Percentiles rank a stretch among this genome's conserved stretches.
phyloP scores from a whole-genome alignment of 257 asterid genomes.

The Solanum tacnaense region DNA sequence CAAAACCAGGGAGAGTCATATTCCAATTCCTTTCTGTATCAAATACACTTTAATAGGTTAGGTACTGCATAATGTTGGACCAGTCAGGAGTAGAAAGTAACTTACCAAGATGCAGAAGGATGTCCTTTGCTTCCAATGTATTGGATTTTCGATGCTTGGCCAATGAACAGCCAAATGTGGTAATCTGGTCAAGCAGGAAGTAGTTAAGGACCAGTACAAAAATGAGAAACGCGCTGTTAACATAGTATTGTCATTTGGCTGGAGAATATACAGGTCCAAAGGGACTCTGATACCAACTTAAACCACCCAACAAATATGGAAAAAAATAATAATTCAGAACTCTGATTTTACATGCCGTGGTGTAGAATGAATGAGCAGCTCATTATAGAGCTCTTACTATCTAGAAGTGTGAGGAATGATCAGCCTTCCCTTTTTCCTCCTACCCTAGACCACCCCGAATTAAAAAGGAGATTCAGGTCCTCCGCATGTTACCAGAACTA shows the following conservation, averaged over 20 bases:
- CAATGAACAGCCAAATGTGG: slow-evolving; percentile 75
- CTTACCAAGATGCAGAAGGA: slow-evolving; percentile 82
- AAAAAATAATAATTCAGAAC: not conserved
- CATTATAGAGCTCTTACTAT: not conserved
- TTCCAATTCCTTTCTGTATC: slow-evolving; percentile 85
- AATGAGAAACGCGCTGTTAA: not conserved
- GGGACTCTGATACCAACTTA: not conserved
- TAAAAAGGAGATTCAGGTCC: not conserved
- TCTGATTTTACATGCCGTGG: not conserved
- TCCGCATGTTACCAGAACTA: not conserved
- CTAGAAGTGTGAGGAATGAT: not conserved
- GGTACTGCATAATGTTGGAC: not conserved
- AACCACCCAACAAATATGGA: not conserved
- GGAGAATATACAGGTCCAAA: not conserved
- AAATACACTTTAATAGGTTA: slow-evolving; percentile 12
- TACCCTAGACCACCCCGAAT: not conserved
- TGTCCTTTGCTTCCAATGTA: slow-evolving; percentile 84
- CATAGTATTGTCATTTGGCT: not conserved
- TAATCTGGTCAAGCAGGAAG: slow-evolving; percentile 34
- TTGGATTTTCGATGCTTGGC: slow-evolving; percentile 92
- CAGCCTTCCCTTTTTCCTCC: not conserved
- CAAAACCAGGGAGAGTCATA: slow-evolving; percentile 72
- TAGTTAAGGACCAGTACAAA: not conserved
- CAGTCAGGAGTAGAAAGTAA: not conserved
- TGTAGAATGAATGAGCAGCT: not conserved